Evolutionary conservation across 2,329 filamentous ascomycete genomes (phyloP).

Genomic region (Dactylellina sp.): DNA sequence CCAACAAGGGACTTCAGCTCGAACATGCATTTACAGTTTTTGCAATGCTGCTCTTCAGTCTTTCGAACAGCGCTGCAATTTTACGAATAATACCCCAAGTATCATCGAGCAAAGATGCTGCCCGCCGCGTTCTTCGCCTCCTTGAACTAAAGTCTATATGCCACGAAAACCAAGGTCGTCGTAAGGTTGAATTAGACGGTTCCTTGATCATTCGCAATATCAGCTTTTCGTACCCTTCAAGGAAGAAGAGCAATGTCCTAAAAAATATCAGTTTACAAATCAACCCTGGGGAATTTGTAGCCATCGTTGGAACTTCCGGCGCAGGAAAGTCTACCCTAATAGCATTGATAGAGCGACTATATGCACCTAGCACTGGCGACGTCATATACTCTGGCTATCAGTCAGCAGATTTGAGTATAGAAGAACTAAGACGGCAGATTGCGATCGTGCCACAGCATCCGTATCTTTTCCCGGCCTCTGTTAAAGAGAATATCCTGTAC

Average conservation of each 20-base stretch:
- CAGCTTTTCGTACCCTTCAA: conserved; percentile 77
- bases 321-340: conserved; percentile 91
- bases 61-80: conserved; percentile 77
- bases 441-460: conserved; percentile 78
- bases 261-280: conserved; percentile 75
- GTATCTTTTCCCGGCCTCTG: conserved; percentile 79
- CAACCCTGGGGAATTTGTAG: conserved; percentile 73
- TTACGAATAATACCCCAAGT: conserved; percentile 84
- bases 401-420: conserved; percentile 71
- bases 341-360: conserved; percentile 79
- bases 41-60: conserved; percentile 84
- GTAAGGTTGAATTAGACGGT: conserved; percentile 61
- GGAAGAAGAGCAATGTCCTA: conserved; percentile 70
- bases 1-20: conserved; percentile 67
- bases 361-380: conserved; percentile 66
- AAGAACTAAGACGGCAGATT: conserved; percentile 72
- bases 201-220: conserved; percentile 73
- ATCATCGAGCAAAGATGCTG: conserved; percentile 77
- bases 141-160: conserved; percentile 71
- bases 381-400: conserved; percentile 72
- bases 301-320: conserved; percentile 85
- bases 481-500: conserved; percentile 85
- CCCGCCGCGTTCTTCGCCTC: conserved; percentile 77
- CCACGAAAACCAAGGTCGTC: conserved; percentile 70
- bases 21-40: conserved; percentile 74